Evolutionary conservation across 371 early-diverging fungal genomes (phyloP).

Genomic region (Coemansia sp.): DNA sequence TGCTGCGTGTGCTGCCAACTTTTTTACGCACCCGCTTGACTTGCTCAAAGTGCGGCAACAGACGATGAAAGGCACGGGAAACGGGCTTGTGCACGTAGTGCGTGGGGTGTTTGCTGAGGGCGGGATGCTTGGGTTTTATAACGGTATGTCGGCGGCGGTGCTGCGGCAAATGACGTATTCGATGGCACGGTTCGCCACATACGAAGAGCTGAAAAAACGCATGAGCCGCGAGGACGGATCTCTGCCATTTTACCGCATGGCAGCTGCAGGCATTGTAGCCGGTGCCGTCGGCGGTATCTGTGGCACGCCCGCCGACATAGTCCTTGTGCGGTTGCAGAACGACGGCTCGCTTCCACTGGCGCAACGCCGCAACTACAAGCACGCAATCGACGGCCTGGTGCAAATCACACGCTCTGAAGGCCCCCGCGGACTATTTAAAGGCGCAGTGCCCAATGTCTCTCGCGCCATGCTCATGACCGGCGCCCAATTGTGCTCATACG

Average conservation of each 20-base stretch:
- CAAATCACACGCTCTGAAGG: slow-evolving; percentile 72
- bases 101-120: slow-evolving; percentile 54
- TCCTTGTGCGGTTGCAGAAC: slow-evolving; percentile 82
- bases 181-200: slow-evolving; percentile 74
- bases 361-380: slow-evolving; percentile 68
- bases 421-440: slow-evolving; percentile 61
- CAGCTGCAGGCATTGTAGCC: slow-evolving; percentile 65
- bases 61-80: slow-evolving; percentile 57
- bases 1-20: slow-evolving; percentile 62
- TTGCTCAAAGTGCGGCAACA: slow-evolving; percentile 84
- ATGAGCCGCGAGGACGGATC: slow-evolving; percentile 56
- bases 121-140: slow-evolving; percentile 60
- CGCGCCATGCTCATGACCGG: slow-evolving; percentile 78
- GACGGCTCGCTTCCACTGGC: slow-evolving; percentile 70
- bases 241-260: slow-evolving; percentile 58
- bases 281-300: slow-evolving; percentile 77
- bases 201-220: slow-evolving; percentile 64
- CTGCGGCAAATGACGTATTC: slow-evolving; percentile 78
- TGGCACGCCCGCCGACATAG: slow-evolving; percentile 83
- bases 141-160: slow-evolving; percentile 70
- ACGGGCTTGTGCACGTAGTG: slow-evolving; percentile 55
- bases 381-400: slow-evolving; percentile 73
- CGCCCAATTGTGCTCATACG: slow-evolving; percentile 74
- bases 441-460: slow-evolving; percentile 71
- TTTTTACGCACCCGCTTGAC: slow-evolving; percentile 80